Evolutionary conservation across 139 green algal genomes (phyloP).

Genomic region (Coelastrella sp.): DNA sequence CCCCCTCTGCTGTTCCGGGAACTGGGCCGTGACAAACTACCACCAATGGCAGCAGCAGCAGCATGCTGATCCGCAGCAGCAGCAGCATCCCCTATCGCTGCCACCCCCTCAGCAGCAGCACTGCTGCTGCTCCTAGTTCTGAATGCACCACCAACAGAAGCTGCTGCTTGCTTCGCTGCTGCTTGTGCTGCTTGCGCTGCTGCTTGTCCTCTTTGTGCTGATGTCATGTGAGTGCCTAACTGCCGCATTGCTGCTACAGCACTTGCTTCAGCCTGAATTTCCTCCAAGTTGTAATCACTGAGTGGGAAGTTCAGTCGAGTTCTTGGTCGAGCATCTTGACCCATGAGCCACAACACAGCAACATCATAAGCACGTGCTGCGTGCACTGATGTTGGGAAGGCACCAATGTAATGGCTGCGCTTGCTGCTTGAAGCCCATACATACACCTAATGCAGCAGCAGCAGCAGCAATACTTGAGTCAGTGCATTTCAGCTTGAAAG

Average conservation of each 20-base stretch:
- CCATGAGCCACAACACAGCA: conserved; percentile 47
- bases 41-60: background rate
- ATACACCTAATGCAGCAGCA: conserved; percentile 44
- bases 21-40: background rate
- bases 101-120: background rate
- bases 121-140: background rate
- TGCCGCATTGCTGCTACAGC: conserved; percentile 43
- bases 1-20: background rate
- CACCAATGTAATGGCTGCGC: conserved; percentile 49
- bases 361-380: conserved; percentile 44
- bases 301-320: conserved; percentile 44
- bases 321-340: conserved; percentile 29
- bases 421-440: conserved; percentile 47
- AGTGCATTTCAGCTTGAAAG: too few species aligned
- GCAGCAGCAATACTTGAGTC: too few species aligned
- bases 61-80: background rate
- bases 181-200: conserved; percentile 24
- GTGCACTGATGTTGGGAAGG: conserved; percentile 37
- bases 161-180: conserved; percentile 27
- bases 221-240: conserved; percentile 22
- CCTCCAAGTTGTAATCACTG: conserved; percentile 38
- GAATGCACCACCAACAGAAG: background rate
- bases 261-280: conserved; percentile 37
- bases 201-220: background rate
- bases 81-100: background rate